Percentiles rank a stretch among this genome's conserved stretches.
Evolutionary conservation across 2,329 filamentous ascomycete species (phyloP).

Genomic region (Aureobasidium vineae): DNA sequence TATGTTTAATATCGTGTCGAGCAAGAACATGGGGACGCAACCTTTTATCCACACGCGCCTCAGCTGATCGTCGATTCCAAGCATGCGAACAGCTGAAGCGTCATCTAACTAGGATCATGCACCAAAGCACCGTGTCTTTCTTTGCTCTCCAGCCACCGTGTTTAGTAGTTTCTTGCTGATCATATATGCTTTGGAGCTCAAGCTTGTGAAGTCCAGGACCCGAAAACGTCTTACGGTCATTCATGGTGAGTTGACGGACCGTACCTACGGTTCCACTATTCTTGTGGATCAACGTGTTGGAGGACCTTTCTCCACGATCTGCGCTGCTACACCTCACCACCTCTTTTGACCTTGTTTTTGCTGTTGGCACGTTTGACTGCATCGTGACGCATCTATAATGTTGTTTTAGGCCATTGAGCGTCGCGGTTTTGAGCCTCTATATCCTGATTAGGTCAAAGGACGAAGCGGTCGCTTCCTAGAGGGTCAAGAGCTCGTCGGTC

Average conservation of each 20-base stretch:
- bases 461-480: not conserved
- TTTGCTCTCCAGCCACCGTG: not conserved
- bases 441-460: not conserved
- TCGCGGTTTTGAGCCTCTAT: not conserved
- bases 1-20: not conserved
- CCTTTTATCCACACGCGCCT: not conserved
- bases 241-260: slow-evolving; percentile 16
- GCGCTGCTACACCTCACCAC: not conserved
- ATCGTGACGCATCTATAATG: not conserved
- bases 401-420: not conserved
- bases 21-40: not conserved
- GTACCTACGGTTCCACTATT: slow-evolving; percentile 20
- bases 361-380: not conserved
- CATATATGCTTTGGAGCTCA: not conserved
- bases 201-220: not conserved
- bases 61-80: slow-evolving; percentile 10
- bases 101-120: slow-evolving; percentile 10
- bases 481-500: not conserved
- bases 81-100: slow-evolving; percentile 8
- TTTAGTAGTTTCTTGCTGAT: not conserved
- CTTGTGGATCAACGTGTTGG: not conserved
- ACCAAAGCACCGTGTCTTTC: not conserved
- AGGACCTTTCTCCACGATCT: slow-evolving; percentile 16
- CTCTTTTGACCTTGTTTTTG: not conserved
- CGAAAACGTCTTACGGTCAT: not conserved